These are phyloP conservation scores for Stromatinia cepivora DNA, from an alignment of 2,329 filamentous ascomycete species.

Conservation along the genomic window DNA sequence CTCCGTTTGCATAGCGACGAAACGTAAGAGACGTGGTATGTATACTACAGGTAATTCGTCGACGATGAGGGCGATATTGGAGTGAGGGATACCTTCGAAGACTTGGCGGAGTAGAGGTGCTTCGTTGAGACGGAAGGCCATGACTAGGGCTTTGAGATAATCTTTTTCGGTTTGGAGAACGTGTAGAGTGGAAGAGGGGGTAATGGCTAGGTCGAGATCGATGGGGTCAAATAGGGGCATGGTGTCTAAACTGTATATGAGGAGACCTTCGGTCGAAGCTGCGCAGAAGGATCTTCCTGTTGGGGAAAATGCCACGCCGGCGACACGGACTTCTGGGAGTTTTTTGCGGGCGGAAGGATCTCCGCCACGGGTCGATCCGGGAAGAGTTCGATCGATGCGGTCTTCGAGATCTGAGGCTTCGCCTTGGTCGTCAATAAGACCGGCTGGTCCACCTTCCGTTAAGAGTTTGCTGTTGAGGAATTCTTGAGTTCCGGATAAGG, in stretches of 20 bases:
- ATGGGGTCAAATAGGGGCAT: constrained; percentile 90
- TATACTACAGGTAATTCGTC: constrained; percentile 81
- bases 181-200: constrained; percentile 77
- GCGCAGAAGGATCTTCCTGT: constrained; percentile 90
- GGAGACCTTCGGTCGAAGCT: constrained; percentile 87
- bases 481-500: constrained; percentile 92
- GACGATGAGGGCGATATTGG: constrained; percentile 75
- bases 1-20: constrained; percentile 84
- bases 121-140: constrained; percentile 96
- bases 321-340: constrained; percentile 80
- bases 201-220: constrained; percentile 92
- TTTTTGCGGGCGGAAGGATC: constrained; percentile 79
- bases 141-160: constrained; percentile 88
- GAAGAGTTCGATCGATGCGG: constrained; percentile 74
- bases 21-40: constrained; percentile 78
- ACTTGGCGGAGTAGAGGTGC: constrained; percentile 77
- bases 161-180: constrained; percentile 68
- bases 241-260: constrained; percentile 90
- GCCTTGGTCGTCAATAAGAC: constrained; percentile 81
- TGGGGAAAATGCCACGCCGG: constrained; percentile 82
- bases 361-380: constrained; percentile 79
- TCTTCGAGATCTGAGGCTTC: constrained; percentile 89
- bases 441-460: constrained; percentile 84
- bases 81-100: constrained; percentile 77
- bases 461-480: constrained; percentile 91